Evolutionary conservation across 257 asterid species (phyloP), one percentile per base, ranked within the genome.

Genomic region (Nicotiana paniculata): DNA sequence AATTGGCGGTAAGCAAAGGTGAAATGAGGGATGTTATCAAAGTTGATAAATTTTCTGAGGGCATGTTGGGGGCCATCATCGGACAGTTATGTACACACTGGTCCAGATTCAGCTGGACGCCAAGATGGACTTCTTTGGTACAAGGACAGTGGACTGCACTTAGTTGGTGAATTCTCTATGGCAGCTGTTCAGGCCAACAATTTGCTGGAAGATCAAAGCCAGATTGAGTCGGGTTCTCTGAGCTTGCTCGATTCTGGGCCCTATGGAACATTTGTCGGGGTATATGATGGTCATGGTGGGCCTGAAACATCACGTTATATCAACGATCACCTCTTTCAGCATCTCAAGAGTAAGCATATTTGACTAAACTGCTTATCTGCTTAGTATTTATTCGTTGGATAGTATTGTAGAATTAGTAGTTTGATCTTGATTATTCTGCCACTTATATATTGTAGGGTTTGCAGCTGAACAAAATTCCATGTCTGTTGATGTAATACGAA

Each of bases 1-100:
- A 86, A 84, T 83, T 75, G 51, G 83, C 35, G 81, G 86, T 87
- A 84, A 85, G 72, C 88, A 69, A 82, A 85, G 90, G 85, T 89
- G 92, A 89, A 83, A 89, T 89, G 92, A 87, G 92, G 92, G 92
- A 89, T 89, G 92, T 84, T 89, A 89, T 87, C 90, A 84, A 87
- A 82, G 83, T 86, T 89, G 84, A 87, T 89, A 89, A 85, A 84
- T 83, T 84, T 89, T 77, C 80, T 87, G 62, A 86, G 63, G 89
- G 89, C 87, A 82, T 89, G 92, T 77, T 87, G 92, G 89, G 84
- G 87, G 74, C 83, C 88, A 46, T 84, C 92, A 24, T 76, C 86
- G 6, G 85, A 81, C 61, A 64, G 77, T 32, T 76, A 33, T 74
- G 67, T 86, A 35, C 89, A 86, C 55, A 62, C 80, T 43, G 85